Base-by-base conservation (phyloP, 1,284 basidiomycete species). In the Porogramme epimiltina region DNA sequence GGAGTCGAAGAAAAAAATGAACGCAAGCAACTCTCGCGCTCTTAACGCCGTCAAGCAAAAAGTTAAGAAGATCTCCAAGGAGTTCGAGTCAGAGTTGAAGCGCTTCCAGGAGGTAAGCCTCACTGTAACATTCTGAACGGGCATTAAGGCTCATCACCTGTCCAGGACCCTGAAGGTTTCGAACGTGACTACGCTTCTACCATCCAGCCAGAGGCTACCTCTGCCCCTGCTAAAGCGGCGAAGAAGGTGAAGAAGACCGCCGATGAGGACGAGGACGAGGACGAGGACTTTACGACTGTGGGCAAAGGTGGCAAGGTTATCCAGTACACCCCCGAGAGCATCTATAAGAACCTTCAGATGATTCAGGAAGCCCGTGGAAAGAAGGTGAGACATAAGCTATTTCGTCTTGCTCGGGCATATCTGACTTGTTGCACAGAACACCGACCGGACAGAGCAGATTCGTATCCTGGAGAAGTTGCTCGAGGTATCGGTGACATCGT, bases 41-140 rank as follows among this genome's bases (percentile, higher is more conserved):
- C 80, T 98, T 64, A 98, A 95, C 61, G 90, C 90, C 23, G 93
- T 98, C 86, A 98, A 95, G 76, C 95, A 98, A 74, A 98, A 96
- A 70, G 79, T 98, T 56, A 95, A 92, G 74, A 98, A 96, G 76
- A 81, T 89, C 26, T 67, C 79, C 55, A 97, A 95, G 73, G 97
- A 98, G 69, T 84, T 93, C 67, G 97, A 98, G 73, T 73, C 74
- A 34, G 87, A 91, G 57, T 71, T 98, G 45, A 85, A 85, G 64
- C 82, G 82, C 56, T 98, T 87, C 77, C 88, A 90, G 62, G 79
- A 84, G 70, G 93, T 93, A 61, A 64, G 81, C 37, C n/a, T 15
- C 24, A 22, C 38, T 11, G 24, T 38, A 33, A 23, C 19, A 8
- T n/a, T 22, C n/a, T 20, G 3, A 9, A 16, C 1, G 4, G 24